Conservation (phyloP, 2,329 filamentous ascomycete genomes). For the Alternaria tenuissima region DNA sequence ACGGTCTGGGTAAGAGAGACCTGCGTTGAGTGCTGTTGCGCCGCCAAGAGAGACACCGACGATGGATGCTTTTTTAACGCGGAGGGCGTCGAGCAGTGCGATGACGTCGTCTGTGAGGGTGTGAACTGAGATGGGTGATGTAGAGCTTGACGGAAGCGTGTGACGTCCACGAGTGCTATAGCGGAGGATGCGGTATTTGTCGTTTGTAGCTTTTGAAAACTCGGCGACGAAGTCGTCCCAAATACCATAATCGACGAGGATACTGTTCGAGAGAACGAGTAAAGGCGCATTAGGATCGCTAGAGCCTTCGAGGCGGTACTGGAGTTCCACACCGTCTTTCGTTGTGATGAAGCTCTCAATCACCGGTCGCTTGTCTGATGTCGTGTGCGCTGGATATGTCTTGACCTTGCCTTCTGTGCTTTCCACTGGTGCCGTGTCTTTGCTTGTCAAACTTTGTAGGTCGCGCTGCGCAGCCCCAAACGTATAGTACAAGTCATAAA, state of each 20-base stretch:
- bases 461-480: constrained; percentile 80
- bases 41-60: constrained; percentile 85
- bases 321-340: constrained; percentile 71
- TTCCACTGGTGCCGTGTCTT: constrained; percentile 57
- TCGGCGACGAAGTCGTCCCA: constrained; percentile 77
- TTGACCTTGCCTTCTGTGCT: constrained; percentile 64
- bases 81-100: constrained; percentile 71
- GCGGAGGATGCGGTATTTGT: constrained; percentile 76
- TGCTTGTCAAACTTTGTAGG: constrained; percentile 64
- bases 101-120: constrained; percentile 73
- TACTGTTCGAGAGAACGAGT: constrained; percentile 80
- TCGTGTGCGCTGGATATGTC: constrained; percentile 59
- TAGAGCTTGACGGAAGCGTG: constrained; percentile 51
- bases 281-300: constrained; percentile 71
- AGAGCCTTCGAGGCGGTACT: constrained; percentile 79
- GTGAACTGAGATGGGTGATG: constrained; percentile 64
- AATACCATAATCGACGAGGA: constrained; percentile 79
- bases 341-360: constrained; percentile 75
- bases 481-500: constrained; percentile 78
- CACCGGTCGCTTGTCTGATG: constrained; percentile 52
- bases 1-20: constrained; percentile 69
- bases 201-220: constrained; percentile 63
- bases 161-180: constrained; percentile 79
- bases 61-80: constrained; percentile 71
- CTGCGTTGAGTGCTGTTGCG: constrained; percentile 77